phyloP scores from a whole-genome alignment of 2,329 filamentous ascomycete genomes.

The Neoascochyta sp. region DNA sequence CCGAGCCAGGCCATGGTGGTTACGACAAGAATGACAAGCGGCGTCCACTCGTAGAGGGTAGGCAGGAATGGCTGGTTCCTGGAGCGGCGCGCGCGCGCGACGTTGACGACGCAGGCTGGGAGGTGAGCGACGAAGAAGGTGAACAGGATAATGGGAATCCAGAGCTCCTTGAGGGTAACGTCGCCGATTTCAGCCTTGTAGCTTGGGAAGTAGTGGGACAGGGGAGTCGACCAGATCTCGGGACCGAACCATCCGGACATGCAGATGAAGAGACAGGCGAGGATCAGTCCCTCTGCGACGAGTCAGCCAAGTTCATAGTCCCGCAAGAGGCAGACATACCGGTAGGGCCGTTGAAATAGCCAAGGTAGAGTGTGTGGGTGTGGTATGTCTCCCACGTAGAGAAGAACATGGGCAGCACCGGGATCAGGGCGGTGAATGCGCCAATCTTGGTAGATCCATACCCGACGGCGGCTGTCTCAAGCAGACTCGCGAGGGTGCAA shows the following conservation, averaged over 20 bases:
- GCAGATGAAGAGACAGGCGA: constrained; percentile 83
- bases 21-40: constrained; percentile 76
- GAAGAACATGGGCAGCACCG: constrained; percentile 97
- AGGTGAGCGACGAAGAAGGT: constrained; percentile 61
- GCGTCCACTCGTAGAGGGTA: constrained; percentile 89
- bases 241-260: constrained; percentile 85
- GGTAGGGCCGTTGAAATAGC: constrained; percentile 94
- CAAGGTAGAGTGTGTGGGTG: constrained; percentile 93
- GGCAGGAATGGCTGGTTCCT: constrained; percentile 72
- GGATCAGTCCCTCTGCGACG: constrained; percentile 71
- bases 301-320: constrained; percentile 10
- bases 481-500: constrained; percentile 86
- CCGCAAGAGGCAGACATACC: constrained; percentile 25
- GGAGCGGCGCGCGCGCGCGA: constrained; percentile 68
- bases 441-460: constrained; percentile 79
- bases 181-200: constrained; percentile 59
- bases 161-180: constrained; percentile 78
- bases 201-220: constrained; percentile 54
- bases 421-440: constrained; percentile 85
- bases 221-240: constrained; percentile 74
- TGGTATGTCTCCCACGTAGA: constrained; percentile 99
- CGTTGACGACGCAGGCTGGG: constrained; percentile 85
- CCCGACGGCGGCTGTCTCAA: constrained; percentile 91
- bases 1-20: constrained; percentile 81
- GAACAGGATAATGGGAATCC: constrained; percentile 60